Evolutionary conservation across 805 yeast genomes (phyloP).

Genomic region (Suhomyces faveliae): DNA sequence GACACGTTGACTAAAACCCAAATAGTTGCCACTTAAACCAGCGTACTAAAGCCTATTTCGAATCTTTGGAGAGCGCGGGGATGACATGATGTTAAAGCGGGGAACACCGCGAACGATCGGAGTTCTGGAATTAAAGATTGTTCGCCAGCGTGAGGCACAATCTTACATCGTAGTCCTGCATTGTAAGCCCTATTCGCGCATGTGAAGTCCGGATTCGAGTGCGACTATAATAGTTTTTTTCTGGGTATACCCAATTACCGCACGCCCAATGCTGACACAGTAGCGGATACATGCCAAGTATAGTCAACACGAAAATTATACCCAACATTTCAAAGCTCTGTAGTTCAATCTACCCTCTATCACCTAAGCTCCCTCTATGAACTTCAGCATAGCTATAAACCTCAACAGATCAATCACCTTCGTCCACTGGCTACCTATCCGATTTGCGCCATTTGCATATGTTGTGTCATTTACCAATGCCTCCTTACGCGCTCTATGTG

Average conservation of each 20-base stretch:
- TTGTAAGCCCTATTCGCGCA: not conserved
- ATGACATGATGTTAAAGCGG: not conserved
- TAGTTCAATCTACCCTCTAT: no score
- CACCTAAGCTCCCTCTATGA: not conserved
- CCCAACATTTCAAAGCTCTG: no score
- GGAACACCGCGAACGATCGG: not conserved
- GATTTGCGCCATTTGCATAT: not conserved
- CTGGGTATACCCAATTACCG: not conserved
- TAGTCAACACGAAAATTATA: no score
- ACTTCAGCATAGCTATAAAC: no score
- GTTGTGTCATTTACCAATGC: not conserved
- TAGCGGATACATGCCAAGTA: not conserved
- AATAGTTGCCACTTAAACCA: not conserved
- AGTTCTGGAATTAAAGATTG: not conserved
- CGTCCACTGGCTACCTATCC: no score
- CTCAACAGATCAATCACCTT: no score
- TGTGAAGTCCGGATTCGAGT: not conserved
- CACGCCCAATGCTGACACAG: not conserved
- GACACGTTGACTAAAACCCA: not conserved
- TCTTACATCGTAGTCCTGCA: not conserved
- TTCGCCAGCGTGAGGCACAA: not conserved
- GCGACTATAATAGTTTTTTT: not conserved
- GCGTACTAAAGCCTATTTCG: not conserved
- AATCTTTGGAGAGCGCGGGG: not conserved
- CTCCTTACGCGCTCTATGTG: not conserved